Base-by-base conservation (phyloP, 2,329 filamentous ascomycete genomes). In the Aureobasidium lini region DNA sequence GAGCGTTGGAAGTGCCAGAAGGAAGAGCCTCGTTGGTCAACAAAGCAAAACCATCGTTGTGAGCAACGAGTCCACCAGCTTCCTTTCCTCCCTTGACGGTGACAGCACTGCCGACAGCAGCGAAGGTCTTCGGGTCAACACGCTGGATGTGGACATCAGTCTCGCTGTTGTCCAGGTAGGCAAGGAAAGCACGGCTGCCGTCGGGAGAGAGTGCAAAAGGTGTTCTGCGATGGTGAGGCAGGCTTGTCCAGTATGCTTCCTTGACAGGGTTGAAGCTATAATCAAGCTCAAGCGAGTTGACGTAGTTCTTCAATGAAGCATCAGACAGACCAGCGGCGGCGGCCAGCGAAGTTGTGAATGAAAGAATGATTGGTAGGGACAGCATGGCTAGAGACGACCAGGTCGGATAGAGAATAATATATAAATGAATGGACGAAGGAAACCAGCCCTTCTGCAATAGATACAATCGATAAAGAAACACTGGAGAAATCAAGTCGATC, bases 11-110 rank as follows among this genome's bases (percentile, higher is more conserved):
- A 15, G 79, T 79, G 23, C 77, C 77, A 1, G 78, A 76, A 2
- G 80, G 75, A 64, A 83, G 71, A 2, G 75, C 75, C 66, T 83
- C 81, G 70, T 84, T 84, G 31, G 81, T 83, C 50, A 86, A 70
- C 31, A 85, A 70, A n/a, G 83, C 82, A 62, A 86, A 86, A 2
- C 83, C 83, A 67, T 86, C 82, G 63, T 83, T 75, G 65, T 85
- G 83, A 15, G 82, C 83, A 44, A 85, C 79, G 1, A 86, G 76
- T 47, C 83, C 83, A 57, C 81, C 81, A 4, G 80, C 81, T 70
- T 85, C 83, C 65, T 82, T 80, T 40, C 76, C 82, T 13, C 77
- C 76, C n/a, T 75, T 66, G 40, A 85, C 71, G 0, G 79, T 81
- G 3, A 84, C 73, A 0, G 77, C 69, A 29, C 74, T 74, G 7